Percentiles rank a stretch among this genome's conserved stretches.
phyloP scores from a whole-genome alignment of 441 rosid species.

The Melastoma candidum region DNA sequence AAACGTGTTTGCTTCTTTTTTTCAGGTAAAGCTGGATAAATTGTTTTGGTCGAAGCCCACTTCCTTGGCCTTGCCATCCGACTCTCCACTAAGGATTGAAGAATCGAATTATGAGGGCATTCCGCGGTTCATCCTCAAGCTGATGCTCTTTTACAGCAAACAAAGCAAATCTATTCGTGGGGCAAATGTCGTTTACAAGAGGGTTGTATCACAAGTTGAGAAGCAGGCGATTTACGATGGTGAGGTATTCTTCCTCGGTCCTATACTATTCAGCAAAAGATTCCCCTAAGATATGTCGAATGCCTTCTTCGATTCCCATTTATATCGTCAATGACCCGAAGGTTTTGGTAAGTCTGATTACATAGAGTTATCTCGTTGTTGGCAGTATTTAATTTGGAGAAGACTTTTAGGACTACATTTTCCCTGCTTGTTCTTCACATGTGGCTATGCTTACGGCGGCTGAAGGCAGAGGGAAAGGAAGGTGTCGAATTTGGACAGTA shows the following conservation, averaged over 20 bases:
- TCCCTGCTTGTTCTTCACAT: constrained; percentile 84
- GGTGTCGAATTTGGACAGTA: constrained; percentile 93
- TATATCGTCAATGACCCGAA: too few relatives aligned
- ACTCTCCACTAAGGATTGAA: constrained; percentile 68
- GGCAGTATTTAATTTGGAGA: constrained; percentile 94
- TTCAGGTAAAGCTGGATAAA: constrained; percentile 61
- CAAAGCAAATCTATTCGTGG: constrained; percentile 80
- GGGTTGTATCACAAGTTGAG: constrained; percentile 63
- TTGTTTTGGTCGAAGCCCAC: constrained; percentile 78
- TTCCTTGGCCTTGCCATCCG: constrained; percentile 69
- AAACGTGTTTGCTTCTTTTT: constrained; percentile 3
- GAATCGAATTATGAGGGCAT: constrained; percentile 70
- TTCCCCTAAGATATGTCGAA: too few relatives aligned
- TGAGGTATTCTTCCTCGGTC: constrained; percentile 3
- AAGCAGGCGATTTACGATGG: constrained; percentile 87
- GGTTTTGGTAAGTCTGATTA: constrained; percentile 2
- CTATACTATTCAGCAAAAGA: too few relatives aligned
- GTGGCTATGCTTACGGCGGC: constrained; percentile 81
- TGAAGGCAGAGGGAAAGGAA: constrained; percentile 85
- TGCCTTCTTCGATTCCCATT: too few relatives aligned
- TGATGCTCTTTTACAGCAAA: constrained; percentile 72
- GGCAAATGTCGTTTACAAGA: constrained; percentile 61
- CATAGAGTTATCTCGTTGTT: neutral
- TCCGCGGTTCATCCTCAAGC: constrained; percentile 40
- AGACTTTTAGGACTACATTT: constrained; percentile 72